phyloP scores from a whole-genome alignment of 805 yeast species.

The Candida pini region DNA sequence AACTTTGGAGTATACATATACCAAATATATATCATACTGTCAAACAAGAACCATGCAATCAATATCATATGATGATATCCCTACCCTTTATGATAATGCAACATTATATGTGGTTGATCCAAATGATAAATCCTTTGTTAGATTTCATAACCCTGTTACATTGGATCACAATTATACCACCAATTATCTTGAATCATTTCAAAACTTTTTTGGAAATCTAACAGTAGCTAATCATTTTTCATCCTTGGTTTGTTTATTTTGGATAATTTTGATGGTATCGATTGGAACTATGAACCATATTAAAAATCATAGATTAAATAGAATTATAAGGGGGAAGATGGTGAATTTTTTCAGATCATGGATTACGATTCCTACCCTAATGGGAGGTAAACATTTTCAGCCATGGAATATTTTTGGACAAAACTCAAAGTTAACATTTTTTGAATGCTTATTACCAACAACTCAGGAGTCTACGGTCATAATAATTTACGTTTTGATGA shows the following conservation, averaged over 20 bases:
- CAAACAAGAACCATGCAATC: no score
- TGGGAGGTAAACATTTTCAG: constrained; percentile 15
- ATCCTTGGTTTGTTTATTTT: constrained; percentile 15
- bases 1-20: constrained; percentile 6
- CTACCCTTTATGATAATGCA: constrained; percentile 9
- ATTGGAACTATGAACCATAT: constrained; percentile 15
- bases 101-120: constrained; percentile 6
- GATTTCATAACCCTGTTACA: constrained; percentile 14
- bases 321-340: constrained; percentile 3
- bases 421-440: constrained; percentile 2
- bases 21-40: constrained; percentile 2
- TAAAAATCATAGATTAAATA: constrained; percentile 7
- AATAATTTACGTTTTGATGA: constrained; percentile 9
- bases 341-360: constrained; percentile 13
- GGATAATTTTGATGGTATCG: constrained; percentile 13
- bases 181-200: constrained; percentile 12
- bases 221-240: constrained; percentile 10
- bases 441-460: constrained; percentile 24
- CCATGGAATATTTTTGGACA: constrained; percentile 18
- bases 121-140: no score
- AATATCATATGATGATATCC: constrained; percentile 2
- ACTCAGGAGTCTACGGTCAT: constrained; percentile 20
- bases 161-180: constrained; percentile 4
- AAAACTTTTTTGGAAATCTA: constrained; percentile 17
- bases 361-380: constrained; percentile 19